phyloP scores from a whole-genome alignment of 2,329 filamentous ascomycete species.

The Incumbomyces lentus region DNA sequence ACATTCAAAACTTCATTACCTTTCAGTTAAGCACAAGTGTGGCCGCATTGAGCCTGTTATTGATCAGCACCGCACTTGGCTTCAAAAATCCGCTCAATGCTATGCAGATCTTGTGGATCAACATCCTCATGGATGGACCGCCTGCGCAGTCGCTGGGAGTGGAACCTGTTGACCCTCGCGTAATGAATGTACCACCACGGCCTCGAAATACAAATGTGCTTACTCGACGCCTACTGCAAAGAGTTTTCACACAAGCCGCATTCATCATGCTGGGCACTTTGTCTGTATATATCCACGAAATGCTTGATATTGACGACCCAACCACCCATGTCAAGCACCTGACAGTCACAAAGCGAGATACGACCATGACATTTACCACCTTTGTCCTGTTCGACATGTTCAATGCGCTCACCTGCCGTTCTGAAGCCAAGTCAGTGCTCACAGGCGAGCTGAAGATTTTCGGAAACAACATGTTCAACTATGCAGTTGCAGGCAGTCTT shows the following conservation, averaged over 20 bases:
- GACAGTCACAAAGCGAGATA: slow-evolving; percentile 80
- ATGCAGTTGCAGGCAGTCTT: slow-evolving; percentile 77
- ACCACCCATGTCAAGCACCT: slow-evolving; percentile 32
- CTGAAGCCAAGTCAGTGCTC: slow-evolving; percentile 79
- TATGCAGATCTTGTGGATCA: slow-evolving; percentile 99
- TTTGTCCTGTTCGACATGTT: slow-evolving; percentile 99
- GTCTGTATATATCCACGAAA: slow-evolving; percentile 81
- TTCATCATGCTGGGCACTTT: slow-evolving; percentile 93
- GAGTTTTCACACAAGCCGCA: slow-evolving; percentile 75
- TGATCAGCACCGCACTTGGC: slow-evolving; percentile 83
- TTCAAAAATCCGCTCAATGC: slow-evolving; percentile 94
- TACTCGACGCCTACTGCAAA: slow-evolving; percentile 68
- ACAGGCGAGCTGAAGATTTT: slow-evolving; percentile 75
- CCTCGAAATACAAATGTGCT: slow-evolving; percentile 80
- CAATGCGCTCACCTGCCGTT: slow-evolving; percentile 88
- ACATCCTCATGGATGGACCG: slow-evolving; percentile 98
- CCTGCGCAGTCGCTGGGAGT: slow-evolving; percentile 95
- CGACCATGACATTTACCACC: slow-evolving; percentile 98
- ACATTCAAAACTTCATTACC: slow-evolving; percentile 97
- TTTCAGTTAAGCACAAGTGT: slow-evolving; percentile 97
- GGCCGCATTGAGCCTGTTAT: slow-evolving; percentile 78
- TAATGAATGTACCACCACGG: slow-evolving; percentile 85
- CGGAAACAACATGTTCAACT: slow-evolving; percentile 90
- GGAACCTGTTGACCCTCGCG: slow-evolving; percentile 83
- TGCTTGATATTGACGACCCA: slow-evolving; percentile 57